Evolutionary conservation across 2,329 filamentous ascomycete species (phyloP), one percentile per base, ranked within the genome.

Genomic region (Cercospora canescens): DNA sequence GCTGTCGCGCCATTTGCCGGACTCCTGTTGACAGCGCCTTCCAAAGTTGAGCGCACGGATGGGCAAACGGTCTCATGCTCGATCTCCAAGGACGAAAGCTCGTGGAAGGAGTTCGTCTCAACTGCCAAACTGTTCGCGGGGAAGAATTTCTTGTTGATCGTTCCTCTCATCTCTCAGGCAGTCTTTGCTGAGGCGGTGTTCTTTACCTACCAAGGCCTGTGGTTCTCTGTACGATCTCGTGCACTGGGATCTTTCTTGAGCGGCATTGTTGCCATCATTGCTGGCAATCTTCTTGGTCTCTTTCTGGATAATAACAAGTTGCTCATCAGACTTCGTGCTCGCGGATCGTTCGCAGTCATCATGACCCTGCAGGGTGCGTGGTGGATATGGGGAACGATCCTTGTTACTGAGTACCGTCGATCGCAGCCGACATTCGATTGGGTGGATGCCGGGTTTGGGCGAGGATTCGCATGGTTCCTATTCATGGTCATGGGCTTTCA

Each of bases 161-260:
- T 92, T 3, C 83, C 89, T 0, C 86, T 90, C 69, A 92, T 93
- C 41, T 88, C 88, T 1, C 88, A 92, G 69, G 88, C 88, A 0
- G 89, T 91, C 0, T 93, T 90, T 73, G 80, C 88, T 0, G 90
- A 93, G 74, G 87, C 90, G 0, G 89, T 92, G 0, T 91, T 89
- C 76, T 91, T 89, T 75, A 92, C 90, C 0, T 93, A 63, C 21
- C 69, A 73, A 18, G 34, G 68, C 77, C 79, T 90, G 14, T 93
- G 88, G 88, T 91, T 93, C 72, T 85, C 84, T 1, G 91, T 93
- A 1, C 85, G 90, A 1, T 82, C 89, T 1, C 82, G 91, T 54
- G 89, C 91, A 0, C 79, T 93, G 1, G 90, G 88, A 0, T 92
- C 89, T 0, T 91, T 93, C 71, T 73, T 93, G 3, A 89, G 88